Conservation (phyloP, 495 filamentous ascomycete species). For the Cudoniella acicularis region DNA sequence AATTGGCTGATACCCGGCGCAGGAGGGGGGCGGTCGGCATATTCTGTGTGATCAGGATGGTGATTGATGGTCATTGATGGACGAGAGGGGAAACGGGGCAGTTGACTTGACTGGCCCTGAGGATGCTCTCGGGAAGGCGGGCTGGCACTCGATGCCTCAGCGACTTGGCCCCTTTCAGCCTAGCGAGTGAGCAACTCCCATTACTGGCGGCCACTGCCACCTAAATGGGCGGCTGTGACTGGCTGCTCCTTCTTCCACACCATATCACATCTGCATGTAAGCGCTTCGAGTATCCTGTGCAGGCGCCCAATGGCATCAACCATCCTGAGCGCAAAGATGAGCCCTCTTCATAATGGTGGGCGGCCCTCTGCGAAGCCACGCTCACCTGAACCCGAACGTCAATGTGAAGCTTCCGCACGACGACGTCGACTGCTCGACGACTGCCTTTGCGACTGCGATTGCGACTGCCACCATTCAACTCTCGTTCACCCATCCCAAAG, state of each 20-base stretch:
- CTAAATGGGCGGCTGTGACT: neutral
- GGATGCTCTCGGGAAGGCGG: neutral
- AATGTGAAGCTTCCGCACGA: constrained; percentile 21
- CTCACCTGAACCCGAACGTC: neutral
- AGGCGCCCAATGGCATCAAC: neutral
- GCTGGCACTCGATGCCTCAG: too few relatives aligned
- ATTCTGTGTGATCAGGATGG: neutral
- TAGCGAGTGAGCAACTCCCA: neutral
- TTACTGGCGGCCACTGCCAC: neutral
- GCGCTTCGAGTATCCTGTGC: neutral
- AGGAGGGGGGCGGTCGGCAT: neutral
- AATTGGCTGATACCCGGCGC: neutral
- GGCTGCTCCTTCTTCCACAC: neutral
- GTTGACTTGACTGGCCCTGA: neutral
- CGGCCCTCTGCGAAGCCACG: constrained; percentile 7
- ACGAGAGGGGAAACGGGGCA: neutral
- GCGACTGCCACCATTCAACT: neutral
- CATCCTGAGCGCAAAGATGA: neutral
- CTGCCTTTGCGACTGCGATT: constrained; percentile 1
- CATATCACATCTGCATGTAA: neutral
- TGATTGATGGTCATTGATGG: neutral
- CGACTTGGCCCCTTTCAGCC: neutral
- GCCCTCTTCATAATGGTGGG: constrained; percentile 2
- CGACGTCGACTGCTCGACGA: constrained; percentile 10
- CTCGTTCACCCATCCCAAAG: neutral